phyloP scores from a whole-genome alignment of 495 filamentous ascomycete species.

The Aspergillus avenaceus region DNA sequence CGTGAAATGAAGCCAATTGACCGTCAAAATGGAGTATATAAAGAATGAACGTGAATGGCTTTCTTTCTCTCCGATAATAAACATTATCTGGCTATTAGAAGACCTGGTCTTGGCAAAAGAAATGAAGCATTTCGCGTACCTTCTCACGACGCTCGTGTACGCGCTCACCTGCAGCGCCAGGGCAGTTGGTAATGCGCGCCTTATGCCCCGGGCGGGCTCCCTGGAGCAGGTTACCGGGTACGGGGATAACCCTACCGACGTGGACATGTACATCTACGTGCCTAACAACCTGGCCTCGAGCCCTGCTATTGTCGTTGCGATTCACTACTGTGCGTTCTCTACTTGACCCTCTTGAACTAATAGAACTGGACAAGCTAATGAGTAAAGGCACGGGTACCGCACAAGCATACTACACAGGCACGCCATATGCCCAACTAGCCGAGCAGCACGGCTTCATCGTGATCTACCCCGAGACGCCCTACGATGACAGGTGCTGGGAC shows the following conservation, averaged over 20 bases:
- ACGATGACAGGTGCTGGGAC: slow-evolving; percentile 55
- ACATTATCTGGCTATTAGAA: not conserved
- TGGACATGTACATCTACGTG: slow-evolving; percentile 51
- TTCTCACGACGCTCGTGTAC: slow-evolving; percentile 8
- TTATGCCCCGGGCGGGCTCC: slow-evolving; percentile 10
- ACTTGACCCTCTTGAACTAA: not conserved
- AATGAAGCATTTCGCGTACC: not conserved
- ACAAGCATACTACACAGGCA: slow-evolving; percentile 42
- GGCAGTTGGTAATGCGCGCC: not conserved
- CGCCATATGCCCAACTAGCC: slow-evolving; percentile 44
- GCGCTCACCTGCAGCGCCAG: slow-evolving; percentile 7
- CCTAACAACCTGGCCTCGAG: slow-evolving; percentile 48
- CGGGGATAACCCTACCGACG: slow-evolving; percentile 38
- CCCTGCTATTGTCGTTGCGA: slow-evolving; percentile 49
- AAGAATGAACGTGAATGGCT: too few relatives aligned
- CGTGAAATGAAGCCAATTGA: not conserved
- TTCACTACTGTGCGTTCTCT: slow-evolving; percentile 38
- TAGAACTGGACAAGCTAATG: not conserved
- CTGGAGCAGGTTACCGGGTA: slow-evolving; percentile 20
- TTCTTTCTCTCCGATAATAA: not conserved
- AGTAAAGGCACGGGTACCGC: slow-evolving; percentile 47
- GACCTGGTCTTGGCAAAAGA: not conserved
- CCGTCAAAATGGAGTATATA: not conserved
- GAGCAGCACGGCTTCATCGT: slow-evolving; percentile 54
- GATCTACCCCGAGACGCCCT: slow-evolving; percentile 50